These are phyloP conservation scores for Blastobotrys malaysiensis DNA, from an alignment of 1,139 yeast species.

Conservation along the genomic window DNA sequence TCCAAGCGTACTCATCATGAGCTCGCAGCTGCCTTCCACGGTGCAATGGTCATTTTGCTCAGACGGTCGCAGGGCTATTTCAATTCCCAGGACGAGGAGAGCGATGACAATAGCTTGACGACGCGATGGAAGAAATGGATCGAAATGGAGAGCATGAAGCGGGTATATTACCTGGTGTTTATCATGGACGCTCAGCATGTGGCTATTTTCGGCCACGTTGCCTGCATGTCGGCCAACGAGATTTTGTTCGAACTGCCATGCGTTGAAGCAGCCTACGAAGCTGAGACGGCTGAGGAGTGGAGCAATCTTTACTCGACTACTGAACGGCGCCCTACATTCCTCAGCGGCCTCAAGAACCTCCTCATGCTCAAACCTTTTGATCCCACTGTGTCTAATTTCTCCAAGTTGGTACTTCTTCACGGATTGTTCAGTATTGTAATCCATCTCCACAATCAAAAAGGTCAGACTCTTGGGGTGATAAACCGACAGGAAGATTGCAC, in stretches of 20 bases:
- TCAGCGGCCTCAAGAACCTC: constrained; percentile 22
- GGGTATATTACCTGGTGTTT: constrained; percentile 23
- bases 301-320: constrained; percentile 9
- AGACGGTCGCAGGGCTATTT: constrained; percentile 23
- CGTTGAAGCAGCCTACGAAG: constrained; percentile 19
- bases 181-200: constrained; percentile 35
- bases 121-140: constrained; percentile 24
- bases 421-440: constrained; percentile 22
- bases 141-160: constrained; percentile 16
- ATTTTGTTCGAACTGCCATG: constrained; percentile 19
- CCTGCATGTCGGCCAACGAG: constrained; percentile 20
- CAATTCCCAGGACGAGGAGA: constrained; percentile 16
- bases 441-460: constrained; percentile 18
- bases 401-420: constrained; percentile 23
- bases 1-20: constrained; percentile 45
- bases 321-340: constrained; percentile 14
- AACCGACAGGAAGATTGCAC: constrained; percentile 5
- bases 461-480: constrained; percentile 14
- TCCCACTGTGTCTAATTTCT: constrained; percentile 21
- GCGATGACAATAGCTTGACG: constrained; percentile 12
- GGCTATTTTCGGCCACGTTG: constrained; percentile 31
- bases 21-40: constrained; percentile 20
- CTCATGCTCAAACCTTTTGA: constrained; percentile 21
- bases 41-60: constrained; percentile 23
- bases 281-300: constrained; percentile 16